Evolutionary conservation across 495 filamentous ascomycete genomes (phyloP), one percentile per base, ranked within the genome.

Genomic region (Aspergillus bridgeri): DNA sequence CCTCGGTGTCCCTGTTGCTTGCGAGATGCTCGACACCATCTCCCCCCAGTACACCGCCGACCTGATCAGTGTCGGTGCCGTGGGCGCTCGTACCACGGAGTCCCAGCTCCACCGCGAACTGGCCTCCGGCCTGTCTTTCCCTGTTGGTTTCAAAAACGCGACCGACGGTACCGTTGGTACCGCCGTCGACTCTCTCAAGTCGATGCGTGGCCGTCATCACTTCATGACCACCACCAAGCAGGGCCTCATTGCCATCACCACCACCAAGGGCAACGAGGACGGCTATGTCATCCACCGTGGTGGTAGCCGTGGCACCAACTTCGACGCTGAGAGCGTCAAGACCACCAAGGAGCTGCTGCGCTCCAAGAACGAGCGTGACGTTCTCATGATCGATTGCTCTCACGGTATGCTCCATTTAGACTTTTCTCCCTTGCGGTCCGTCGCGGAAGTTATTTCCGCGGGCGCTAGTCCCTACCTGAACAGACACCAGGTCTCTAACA

Each of bases 211-310:
- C 89, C 6, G 86, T 86, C 38, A 96, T 71, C 89, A 91, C 71
- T 96, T 96, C 77, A 90, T 96, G 85, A 90, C 90, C 66, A 91
- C 95, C 29, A 96, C 91, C 5, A 96, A 95, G 76, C 89, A 92
- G 69, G 91, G 91, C 6, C 76, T 95, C 51, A 91, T 90, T 21
- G 91, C 91, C 33, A 96, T 96, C 62, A 94, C 90, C 17, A 79
- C 85, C 47, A 96, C 91, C 2, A 79, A 71, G 42, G 91, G 91
- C 8, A 96, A 96, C 66, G 85, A 92, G 69, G 87, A 96, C 66
- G 90, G 91, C 60, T 96, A 95, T 61, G 88, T 95, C 18, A 94
- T 96, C 61, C 77, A 95, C 43, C 80, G 91, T 43, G 91, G 91
- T 53, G 91, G 91, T 24, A 87, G 82, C 42, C 89, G 83, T 68